These are phyloP conservation scores for Picea mariana DNA, from an alignment of 83 land plant species.

Conservation along the genomic window DNA sequence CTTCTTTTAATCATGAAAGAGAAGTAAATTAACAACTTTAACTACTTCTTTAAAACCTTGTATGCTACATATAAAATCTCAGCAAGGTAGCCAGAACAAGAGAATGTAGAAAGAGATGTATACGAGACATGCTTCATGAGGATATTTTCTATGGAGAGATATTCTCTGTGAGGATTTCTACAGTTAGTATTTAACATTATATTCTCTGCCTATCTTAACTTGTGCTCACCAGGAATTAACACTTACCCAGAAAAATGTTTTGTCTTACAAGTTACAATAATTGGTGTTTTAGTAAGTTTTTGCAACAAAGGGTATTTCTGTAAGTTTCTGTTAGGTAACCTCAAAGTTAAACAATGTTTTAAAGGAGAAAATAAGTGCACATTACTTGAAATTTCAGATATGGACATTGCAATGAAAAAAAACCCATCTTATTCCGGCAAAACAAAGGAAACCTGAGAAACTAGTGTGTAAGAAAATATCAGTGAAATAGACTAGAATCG, in stretches of 20 bases:
- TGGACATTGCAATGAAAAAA: not conserved
- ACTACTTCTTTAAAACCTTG: no score
- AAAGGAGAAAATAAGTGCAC: not conserved
- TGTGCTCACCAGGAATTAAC: no score
- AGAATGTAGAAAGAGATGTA: not conserved
- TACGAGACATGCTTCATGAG: not conserved
- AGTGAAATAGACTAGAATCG: not conserved
- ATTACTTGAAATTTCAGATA: conserved; percentile 6
- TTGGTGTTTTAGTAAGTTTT: not conserved
- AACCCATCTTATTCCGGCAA: not conserved
- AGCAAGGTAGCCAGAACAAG: not conserved
- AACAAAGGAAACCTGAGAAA: not conserved
- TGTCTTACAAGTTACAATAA: no score
- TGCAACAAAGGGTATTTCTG: not conserved
- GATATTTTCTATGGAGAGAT: not conserved
- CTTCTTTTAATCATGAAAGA: no score
- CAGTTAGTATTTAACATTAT: not conserved
- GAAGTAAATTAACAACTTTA: no score
- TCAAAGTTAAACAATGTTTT: not conserved
- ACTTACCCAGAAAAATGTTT: not conserved
- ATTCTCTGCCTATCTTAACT: not conserved
- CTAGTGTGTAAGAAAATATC: not conserved
- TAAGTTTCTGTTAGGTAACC: not conserved
- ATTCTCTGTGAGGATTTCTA: not conserved
- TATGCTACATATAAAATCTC: no score